Evolutionary conservation across 2,329 filamentous ascomycete species (phyloP).

Genomic region (Diaporthe caulivora): DNA sequence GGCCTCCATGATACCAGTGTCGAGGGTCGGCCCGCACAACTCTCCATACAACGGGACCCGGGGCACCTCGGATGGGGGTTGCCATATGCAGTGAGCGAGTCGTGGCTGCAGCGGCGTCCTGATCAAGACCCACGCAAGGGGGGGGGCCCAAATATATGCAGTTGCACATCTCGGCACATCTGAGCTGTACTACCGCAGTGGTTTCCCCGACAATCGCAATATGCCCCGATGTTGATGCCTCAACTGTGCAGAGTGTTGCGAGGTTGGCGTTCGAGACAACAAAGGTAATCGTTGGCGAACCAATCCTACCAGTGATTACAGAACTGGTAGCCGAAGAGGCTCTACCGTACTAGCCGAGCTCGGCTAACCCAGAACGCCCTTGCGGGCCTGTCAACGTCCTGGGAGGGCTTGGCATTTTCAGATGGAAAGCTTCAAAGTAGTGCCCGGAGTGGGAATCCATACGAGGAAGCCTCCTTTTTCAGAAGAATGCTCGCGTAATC

Average conservation of each 20-base stretch:
- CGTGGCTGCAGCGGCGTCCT: not conserved
- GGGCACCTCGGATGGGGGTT: constrained; percentile 22
- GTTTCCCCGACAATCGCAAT: constrained; percentile 24
- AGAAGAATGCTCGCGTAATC: not conserved
- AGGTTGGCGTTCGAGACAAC: not conserved
- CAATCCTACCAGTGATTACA: not conserved
- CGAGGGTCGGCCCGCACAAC: constrained; percentile 24
- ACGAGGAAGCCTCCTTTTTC: not conserved
- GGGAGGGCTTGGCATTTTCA: not conserved
- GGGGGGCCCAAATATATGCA: not conserved
- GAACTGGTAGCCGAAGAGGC: not conserved
- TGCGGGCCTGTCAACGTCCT: not conserved
- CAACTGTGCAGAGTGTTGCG: not conserved
- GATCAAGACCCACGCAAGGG: constrained; percentile 12
- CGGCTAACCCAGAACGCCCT: not conserved
- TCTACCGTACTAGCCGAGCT: not conserved
- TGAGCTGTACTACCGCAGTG: not conserved
- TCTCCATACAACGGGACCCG: constrained; percentile 19
- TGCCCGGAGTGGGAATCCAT: constrained; percentile 2
- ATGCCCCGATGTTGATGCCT: not conserved
- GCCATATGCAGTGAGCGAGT: constrained; percentile 22
- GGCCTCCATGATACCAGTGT: constrained; percentile 18
- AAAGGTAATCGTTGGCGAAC: not conserved
- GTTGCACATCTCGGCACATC: constrained; percentile 6
- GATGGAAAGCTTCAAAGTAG: constrained; percentile 1